These are phyloP conservation scores for Cyberlindnera suaveolens DNA, from an alignment of 805 yeast species.

Conservation along the genomic window DNA sequence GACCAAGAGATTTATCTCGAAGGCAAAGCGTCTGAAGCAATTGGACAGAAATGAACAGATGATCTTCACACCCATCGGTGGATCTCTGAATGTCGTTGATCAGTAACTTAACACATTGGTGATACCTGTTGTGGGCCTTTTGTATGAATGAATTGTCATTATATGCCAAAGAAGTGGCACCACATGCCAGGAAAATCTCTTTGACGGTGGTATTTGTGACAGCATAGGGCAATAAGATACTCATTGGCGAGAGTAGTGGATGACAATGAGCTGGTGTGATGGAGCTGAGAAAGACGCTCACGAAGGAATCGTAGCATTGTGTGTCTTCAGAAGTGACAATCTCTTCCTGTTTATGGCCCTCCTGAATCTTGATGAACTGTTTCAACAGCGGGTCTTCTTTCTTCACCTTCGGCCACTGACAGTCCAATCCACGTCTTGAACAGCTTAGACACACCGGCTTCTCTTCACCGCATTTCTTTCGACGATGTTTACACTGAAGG, in stretches of 20 bases:
- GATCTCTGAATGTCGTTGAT: slow-evolving; percentile 18
- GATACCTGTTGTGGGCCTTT: slow-evolving; percentile 16
- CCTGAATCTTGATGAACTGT: slow-evolving; percentile 20
- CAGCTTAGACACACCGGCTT: slow-evolving; percentile 20
- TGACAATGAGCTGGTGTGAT: slow-evolving; percentile 20
- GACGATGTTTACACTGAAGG: slow-evolving; percentile 15
- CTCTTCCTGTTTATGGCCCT: slow-evolving; percentile 15
- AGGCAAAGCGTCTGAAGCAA: slow-evolving; percentile 22
- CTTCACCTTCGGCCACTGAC: slow-evolving; percentile 18
- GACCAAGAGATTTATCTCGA: slow-evolving; percentile 21
- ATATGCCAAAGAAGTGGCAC: slow-evolving; percentile 21
- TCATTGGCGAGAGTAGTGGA: slow-evolving; percentile 15
- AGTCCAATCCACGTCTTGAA: slow-evolving; percentile 6
- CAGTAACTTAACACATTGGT: slow-evolving; percentile 13
- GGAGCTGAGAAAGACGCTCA: slow-evolving; percentile 17
- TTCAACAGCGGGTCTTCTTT: slow-evolving; percentile 8
- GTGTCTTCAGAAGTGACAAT: slow-evolving; percentile 12
- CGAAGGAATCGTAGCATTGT: slow-evolving; percentile 17
- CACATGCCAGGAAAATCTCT: slow-evolving; percentile 22
- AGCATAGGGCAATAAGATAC: slow-evolving; percentile 16
- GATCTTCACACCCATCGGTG: slow-evolving; percentile 19
- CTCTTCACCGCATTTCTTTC: slow-evolving; percentile 23
- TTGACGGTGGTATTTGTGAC: slow-evolving; percentile 13
- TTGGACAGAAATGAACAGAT: slow-evolving; percentile 21
- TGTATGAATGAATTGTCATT: slow-evolving; percentile 12